These are phyloP conservation scores for Mrakiaceae sp. DNA, from an alignment of 1,284 basidiomycete species.

Conservation along the genomic window DNA sequence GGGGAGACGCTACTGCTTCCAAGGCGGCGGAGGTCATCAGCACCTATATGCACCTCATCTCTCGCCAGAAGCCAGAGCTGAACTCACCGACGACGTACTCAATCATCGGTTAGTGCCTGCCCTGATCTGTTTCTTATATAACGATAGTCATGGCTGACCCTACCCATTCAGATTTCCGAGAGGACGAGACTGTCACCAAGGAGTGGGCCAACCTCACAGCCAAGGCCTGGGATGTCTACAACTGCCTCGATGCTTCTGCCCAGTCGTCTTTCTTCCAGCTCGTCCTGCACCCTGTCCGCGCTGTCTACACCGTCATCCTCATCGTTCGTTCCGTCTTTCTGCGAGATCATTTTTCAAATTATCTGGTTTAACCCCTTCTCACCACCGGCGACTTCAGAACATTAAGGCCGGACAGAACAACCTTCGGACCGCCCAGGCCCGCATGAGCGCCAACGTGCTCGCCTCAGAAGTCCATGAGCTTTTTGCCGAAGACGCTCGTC, in stretches of 20 bases:
- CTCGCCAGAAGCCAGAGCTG: conserved; percentile 9
- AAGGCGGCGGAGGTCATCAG: conserved; percentile 45
- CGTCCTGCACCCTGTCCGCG: conserved; percentile 51
- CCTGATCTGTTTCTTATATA: not conserved
- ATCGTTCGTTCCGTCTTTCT: not conserved
- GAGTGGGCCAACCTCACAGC: conserved; percentile 43
- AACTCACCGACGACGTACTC: conserved; percentile 7
- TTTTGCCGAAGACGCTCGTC: conserved; percentile 22
- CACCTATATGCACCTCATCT: conserved; percentile 40
- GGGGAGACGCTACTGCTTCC: conserved; percentile 39
- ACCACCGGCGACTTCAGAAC: not conserved
- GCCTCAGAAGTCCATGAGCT: conserved; percentile 44
- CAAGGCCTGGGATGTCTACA: conserved; percentile 47
- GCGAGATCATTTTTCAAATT: not conserved
- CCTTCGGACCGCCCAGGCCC: conserved; percentile 50
- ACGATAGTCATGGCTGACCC: not conserved
- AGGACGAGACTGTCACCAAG: conserved; percentile 46
- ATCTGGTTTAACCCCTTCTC: not conserved
- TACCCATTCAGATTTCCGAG: conserved; percentile 21
- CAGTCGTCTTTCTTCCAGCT: conserved; percentile 56
- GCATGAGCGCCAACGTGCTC: conserved; percentile 48
- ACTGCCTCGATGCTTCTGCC: conserved; percentile 38
- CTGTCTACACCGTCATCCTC: conserved; percentile 33
- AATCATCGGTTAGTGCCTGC: not conserved
- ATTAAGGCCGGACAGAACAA: conserved; percentile 41